phyloP scores from a whole-genome alignment of 73 alveolate genomes.

The Stentor coeruleus region DNA sequence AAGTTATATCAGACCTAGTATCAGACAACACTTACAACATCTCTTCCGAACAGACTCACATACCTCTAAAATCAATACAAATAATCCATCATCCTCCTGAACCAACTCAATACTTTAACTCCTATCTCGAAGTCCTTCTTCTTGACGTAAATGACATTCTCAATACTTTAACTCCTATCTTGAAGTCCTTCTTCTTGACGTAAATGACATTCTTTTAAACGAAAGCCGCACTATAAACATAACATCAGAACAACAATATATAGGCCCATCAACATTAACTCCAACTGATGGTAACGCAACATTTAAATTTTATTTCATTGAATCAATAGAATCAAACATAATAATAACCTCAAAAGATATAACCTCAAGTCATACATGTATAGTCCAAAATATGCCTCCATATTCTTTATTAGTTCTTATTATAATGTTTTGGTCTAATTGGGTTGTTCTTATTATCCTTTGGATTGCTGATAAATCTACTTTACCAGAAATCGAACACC shows the following conservation, averaged over 20 bases:
- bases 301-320: neutral
- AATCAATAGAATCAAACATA: neutral
- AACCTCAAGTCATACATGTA: neutral
- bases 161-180: neutral
- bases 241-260: neutral
- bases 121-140: neutral
- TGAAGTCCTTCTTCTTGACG: neutral
- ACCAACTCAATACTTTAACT: neutral
- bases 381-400: neutral
- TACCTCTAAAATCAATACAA: no score
- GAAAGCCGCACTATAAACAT: neutral
- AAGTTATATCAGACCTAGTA: neutral
- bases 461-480: neutral
- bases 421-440: neutral
- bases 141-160: no score
- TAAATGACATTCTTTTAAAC: neutral
- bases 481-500: neutral
- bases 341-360: neutral
- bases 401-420: neutral
- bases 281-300: neutral
- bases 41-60: neutral
- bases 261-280: neutral
- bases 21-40: neutral
- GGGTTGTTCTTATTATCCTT: neutral
- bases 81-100: no score